Conservation (phyloP, 805 yeast genomes). For the Wickerhamiella cacticola region DNA sequence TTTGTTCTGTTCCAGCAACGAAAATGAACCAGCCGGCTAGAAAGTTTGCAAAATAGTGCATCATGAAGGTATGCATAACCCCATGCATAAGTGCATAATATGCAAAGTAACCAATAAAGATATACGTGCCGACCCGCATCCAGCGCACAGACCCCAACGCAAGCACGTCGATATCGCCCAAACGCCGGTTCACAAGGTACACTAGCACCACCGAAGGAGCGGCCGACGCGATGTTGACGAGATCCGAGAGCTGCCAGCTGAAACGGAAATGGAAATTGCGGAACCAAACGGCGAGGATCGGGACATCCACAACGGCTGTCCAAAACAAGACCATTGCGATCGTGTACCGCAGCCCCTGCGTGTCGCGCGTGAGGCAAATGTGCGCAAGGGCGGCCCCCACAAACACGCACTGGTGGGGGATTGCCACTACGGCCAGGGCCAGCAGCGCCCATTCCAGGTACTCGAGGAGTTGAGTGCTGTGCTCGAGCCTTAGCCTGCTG, state of each 20-base stretch:
- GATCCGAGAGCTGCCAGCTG: background rate
- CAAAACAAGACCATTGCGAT: conserved; percentile 54
- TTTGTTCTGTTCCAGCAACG: background rate
- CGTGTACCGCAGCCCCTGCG: conserved; percentile 24
- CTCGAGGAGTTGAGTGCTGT: background rate
- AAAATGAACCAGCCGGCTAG: conserved; percentile 11
- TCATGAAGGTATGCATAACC: conserved; percentile 62
- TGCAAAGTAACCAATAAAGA: conserved; percentile 39
- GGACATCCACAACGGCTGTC: conserved; percentile 66
- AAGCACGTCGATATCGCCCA: background rate
- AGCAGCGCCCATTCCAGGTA: background rate
- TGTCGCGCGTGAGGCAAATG: conserved; percentile 12
- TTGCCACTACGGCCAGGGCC: conserved; percentile 11
- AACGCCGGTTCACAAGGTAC: conserved; percentile 37
- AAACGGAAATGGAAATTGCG: conserved; percentile 36
- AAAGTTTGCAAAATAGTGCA: conserved; percentile 57
- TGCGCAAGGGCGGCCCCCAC: conserved; percentile 23
- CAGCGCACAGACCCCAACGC: conserved; percentile 18
- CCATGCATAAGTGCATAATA: conserved; percentile 62
- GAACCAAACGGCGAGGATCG: conserved; percentile 61
- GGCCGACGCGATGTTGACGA: conserved; percentile 58
- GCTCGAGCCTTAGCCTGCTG: background rate
- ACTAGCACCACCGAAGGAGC: conserved; percentile 51
- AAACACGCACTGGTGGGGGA: conserved; percentile 41
- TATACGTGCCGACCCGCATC: conserved; percentile 24